Percentiles rank a stretch among this genome's conserved stretches.
Evolutionary conservation across 169 alveolate genomes (phyloP).

Genomic region (Eimeria falciformis): DNA sequence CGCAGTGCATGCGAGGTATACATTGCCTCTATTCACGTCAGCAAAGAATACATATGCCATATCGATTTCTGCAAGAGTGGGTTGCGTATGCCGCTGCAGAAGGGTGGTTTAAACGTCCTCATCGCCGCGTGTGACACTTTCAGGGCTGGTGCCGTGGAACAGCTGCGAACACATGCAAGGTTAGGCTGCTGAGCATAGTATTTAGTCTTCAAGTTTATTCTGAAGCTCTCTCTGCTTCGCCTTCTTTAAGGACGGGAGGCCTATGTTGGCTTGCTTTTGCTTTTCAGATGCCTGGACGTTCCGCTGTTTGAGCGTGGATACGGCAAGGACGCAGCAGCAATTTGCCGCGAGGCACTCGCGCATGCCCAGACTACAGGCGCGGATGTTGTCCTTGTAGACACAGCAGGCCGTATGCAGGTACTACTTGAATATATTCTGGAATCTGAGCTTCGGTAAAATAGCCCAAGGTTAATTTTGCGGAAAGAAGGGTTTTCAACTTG

Average conservation of each 20-base stretch:
- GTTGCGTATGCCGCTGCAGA: slow-evolving; percentile 47
- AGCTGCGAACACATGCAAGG: slow-evolving; percentile 97
- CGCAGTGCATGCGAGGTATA: too few species aligned
- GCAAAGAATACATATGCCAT: too few species aligned
- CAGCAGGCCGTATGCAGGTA: slow-evolving; percentile 99
- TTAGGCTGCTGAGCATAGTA: slow-evolving; percentile 34
- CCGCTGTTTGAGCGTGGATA: slow-evolving; percentile 98
- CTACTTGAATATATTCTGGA: too few species aligned
- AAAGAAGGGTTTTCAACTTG: too few species aligned
- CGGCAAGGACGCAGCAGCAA: slow-evolving; percentile 98
- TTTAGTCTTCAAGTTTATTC: not conserved
- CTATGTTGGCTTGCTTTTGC: not conserved
- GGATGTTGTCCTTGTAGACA: slow-evolving; percentile 99
- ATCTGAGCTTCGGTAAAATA: too few species aligned
- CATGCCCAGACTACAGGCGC: slow-evolving; percentile 93
- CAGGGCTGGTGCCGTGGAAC: slow-evolving; percentile 99
- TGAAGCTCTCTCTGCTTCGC: not conserved
- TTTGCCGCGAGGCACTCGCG: slow-evolving; percentile 96
- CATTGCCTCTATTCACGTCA: too few species aligned
- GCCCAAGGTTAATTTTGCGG: too few species aligned
- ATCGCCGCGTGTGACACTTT: slow-evolving; percentile 99
- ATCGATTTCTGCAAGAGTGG: not conserved
- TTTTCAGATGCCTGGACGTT: slow-evolving; percentile 91
- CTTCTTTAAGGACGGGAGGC: not conserved
- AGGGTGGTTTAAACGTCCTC: slow-evolving; percentile 95